These are phyloP conservation scores for Liriodendron chinense DNA, from an alignment of 164 flowering plant genomes.

Conservation along the genomic window DNA sequence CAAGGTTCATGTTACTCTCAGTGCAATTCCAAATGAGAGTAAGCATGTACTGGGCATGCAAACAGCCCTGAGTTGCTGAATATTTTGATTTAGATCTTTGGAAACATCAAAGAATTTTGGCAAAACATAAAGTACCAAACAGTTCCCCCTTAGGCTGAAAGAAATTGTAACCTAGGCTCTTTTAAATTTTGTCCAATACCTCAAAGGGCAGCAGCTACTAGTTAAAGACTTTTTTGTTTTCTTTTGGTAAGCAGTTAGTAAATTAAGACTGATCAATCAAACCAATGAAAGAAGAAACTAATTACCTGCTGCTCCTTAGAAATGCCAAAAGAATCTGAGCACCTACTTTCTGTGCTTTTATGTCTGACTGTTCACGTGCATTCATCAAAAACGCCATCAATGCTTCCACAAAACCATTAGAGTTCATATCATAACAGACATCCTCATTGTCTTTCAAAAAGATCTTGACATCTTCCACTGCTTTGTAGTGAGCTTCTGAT, in stretches of 20 bases:
- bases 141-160: background rate
- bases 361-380: slow-evolving; percentile 41
- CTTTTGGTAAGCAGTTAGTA: background rate
- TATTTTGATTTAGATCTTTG: background rate
- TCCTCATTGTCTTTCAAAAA: slow-evolving; percentile 29
- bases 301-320: slow-evolving; percentile 54
- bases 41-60: no score
- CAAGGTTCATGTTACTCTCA: no score
- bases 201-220: background rate
- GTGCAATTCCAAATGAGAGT: no score
- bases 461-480: slow-evolving; percentile 40
- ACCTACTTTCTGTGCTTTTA: slow-evolving; percentile 49
- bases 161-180: background rate
- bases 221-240: no score
- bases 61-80: background rate
- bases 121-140: background rate
- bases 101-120: background rate
- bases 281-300: background rate
- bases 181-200: background rate
- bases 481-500: slow-evolving; percentile 50
- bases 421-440: slow-evolving; percentile 27
- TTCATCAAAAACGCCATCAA: slow-evolving; percentile 46
- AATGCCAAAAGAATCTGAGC: slow-evolving; percentile 39
- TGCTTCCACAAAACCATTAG: slow-evolving; percentile 38
- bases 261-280: background rate